Evolutionary conservation across 495 filamentous ascomycete species (phyloP).

Genomic region (Aspergillus indologenus): DNA sequence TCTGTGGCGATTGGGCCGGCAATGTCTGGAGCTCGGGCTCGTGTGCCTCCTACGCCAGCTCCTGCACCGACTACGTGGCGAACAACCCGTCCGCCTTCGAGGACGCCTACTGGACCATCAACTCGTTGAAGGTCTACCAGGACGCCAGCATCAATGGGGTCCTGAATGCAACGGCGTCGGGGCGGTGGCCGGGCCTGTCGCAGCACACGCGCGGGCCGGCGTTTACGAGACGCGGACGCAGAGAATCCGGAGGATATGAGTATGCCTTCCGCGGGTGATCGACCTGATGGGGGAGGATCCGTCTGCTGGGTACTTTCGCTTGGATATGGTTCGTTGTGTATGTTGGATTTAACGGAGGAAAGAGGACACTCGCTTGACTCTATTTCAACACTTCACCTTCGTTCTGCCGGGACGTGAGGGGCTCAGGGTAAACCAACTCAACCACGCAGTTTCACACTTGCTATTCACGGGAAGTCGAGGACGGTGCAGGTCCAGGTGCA

Average conservation of each 20-base stretch:
- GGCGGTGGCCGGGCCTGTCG: neutral
- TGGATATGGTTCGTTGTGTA: neutral
- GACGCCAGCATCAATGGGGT: slow-evolving; percentile 4
- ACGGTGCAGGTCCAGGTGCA: too few species aligned
- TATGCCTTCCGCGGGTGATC: neutral
- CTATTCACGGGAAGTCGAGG: too few species aligned
- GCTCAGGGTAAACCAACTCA: too few species aligned
- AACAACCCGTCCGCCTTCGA: slow-evolving; percentile 59
- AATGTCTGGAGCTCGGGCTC: slow-evolving; percentile 33
- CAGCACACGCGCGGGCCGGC: neutral
- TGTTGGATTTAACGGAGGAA: too few species aligned
- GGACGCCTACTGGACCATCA: slow-evolving; percentile 67
- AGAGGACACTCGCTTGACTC: too few species aligned
- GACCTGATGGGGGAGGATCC: neutral
- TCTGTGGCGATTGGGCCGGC: slow-evolving; percentile 67
- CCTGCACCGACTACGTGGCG: slow-evolving; percentile 60
- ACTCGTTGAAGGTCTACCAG: slow-evolving; percentile 60
- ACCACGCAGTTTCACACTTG: too few species aligned
- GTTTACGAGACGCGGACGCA: neutral
- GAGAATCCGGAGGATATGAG: neutral
- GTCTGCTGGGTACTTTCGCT: neutral
- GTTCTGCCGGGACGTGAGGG: too few species aligned
- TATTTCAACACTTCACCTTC: too few species aligned
- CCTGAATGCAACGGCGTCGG: neutral
- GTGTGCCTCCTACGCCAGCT: slow-evolving; percentile 39